phyloP scores from a whole-genome alignment of 352 stramenopile species.

The Halophytophthora batemanensis region DNA sequence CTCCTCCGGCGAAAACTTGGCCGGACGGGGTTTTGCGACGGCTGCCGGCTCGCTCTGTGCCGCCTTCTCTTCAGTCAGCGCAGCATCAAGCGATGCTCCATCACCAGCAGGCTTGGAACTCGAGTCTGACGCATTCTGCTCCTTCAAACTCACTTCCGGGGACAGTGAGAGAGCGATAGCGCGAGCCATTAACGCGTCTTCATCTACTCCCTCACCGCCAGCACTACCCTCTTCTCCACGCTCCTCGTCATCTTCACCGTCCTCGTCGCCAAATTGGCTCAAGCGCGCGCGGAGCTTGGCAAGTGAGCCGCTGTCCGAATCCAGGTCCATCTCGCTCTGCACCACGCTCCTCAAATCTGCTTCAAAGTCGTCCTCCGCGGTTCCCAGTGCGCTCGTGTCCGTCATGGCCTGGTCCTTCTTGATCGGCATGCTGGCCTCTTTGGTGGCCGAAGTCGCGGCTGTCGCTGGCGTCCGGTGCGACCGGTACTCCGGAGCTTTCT shows the following conservation, averaged over 20 bases:
- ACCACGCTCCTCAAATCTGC: slow-evolving; percentile 31
- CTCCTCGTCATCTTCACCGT: slow-evolving; percentile 55
- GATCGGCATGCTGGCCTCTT: slow-evolving; percentile 29
- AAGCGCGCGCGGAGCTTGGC: slow-evolving; percentile 58
- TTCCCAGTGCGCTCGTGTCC: slow-evolving; percentile 18
- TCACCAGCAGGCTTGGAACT: slow-evolving; percentile 12
- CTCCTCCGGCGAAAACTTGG: slow-evolving; percentile 66
- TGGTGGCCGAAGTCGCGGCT: slow-evolving; percentile 12
- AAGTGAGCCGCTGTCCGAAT: slow-evolving; percentile 58
- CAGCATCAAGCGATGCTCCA: not conserved
- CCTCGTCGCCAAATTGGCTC: slow-evolving; percentile 60
- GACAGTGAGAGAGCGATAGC: slow-evolving; percentile 87
- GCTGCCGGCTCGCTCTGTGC: slow-evolving; percentile 5
- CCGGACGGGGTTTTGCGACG: slow-evolving; percentile 39
- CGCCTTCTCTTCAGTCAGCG: not conserved
- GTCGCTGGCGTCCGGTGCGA: slow-evolving; percentile 8
- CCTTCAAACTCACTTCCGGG: slow-evolving; percentile 68
- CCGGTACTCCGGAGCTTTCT: slow-evolving; percentile 53
- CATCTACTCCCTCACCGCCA: slow-evolving; percentile 72
- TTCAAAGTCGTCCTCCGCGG: slow-evolving; percentile 23
- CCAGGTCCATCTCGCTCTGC: slow-evolving; percentile 59
- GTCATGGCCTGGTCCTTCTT: slow-evolving; percentile 29
- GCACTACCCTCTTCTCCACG: slow-evolving; percentile 42
- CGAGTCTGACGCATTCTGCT: slow-evolving; percentile 32
- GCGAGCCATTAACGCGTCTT: slow-evolving; percentile 87